A percentile compares a stretch with the other conserved stretches of the same genome.
Conservation (phyloP, 1,284 basidiomycete species). For the Sparassis latifolia region DNA sequence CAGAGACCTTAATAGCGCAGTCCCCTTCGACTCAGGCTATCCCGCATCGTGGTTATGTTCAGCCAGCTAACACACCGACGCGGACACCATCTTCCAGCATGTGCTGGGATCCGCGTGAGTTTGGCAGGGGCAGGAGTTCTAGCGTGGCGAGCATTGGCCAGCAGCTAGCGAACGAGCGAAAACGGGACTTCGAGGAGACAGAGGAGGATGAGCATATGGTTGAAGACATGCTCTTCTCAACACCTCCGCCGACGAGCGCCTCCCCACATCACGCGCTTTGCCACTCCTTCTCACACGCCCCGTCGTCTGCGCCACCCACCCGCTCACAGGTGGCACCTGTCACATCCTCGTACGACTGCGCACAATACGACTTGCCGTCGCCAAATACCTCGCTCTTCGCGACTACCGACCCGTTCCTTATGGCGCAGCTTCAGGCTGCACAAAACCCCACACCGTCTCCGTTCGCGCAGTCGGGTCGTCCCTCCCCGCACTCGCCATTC, state of each 20-base stretch:
- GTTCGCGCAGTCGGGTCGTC: constrained; percentile 36
- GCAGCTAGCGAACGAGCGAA: constrained; percentile 16
- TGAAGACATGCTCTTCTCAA: constrained; percentile 56
- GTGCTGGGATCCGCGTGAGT: constrained; percentile 32
- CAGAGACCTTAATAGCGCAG: constrained; percentile 51
- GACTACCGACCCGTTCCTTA: constrained; percentile 66
- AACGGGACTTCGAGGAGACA: constrained; percentile 21
- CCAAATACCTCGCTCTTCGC: constrained; percentile 48
- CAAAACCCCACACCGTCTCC: constrained; percentile 32
- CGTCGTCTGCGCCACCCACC: constrained; percentile 6
- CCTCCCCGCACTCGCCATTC: constrained; percentile 39
- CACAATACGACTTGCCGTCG: constrained; percentile 19
- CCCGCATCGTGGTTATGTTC: constrained; percentile 33
- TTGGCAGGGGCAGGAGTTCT: constrained; percentile 24
- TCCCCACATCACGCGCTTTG: constrained; percentile 21
- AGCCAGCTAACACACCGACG: constrained; percentile 58
- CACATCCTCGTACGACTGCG: constrained; percentile 19
- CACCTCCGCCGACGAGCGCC: constrained; percentile 35
- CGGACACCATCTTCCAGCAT: constrained; percentile 49
- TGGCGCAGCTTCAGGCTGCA: constrained; percentile 48
- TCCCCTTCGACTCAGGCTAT: constrained; percentile 19
- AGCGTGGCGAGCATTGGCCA: constrained; percentile 22
- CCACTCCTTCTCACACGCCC: constrained; percentile 17
- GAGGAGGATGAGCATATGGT: constrained; percentile 67
- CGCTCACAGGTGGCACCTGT: constrained; percentile 20